Evolutionary conservation across 805 yeast species (phyloP).

Genomic region (Ogataea philodendri): DNA sequence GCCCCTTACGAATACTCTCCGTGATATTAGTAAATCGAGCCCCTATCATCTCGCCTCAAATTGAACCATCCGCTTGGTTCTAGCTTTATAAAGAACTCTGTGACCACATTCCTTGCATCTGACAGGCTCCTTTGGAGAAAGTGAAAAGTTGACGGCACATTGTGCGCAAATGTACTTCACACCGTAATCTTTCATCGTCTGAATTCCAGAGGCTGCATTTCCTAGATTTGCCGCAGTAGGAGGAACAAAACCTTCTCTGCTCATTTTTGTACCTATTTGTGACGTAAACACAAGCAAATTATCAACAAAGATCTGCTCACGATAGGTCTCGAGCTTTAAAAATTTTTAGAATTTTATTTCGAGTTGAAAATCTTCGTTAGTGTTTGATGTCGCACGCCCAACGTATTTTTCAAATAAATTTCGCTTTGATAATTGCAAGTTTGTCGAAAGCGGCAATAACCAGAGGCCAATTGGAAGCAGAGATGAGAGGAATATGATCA

Average conservation of each 20-base stretch:
- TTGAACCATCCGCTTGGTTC: conserved; percentile 95
- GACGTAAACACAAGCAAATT: too few relatives aligned
- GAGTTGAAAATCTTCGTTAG: background rate
- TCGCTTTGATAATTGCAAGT: background rate
- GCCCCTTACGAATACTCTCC: background rate
- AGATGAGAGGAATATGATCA: too few relatives aligned
- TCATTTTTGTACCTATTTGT: too few relatives aligned
- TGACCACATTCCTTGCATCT: conserved; percentile 99
- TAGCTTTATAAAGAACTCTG: conserved; percentile 93
- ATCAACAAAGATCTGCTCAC: background rate
- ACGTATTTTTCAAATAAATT: background rate
- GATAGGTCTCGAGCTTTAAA: too few relatives aligned
- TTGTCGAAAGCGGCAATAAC: background rate
- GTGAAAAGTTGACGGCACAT: conserved; percentile 85
- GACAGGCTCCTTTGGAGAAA: conserved; percentile 92
- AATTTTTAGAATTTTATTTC: background rate
- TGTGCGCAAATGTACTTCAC: conserved; percentile 94
- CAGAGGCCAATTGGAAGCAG: too few relatives aligned
- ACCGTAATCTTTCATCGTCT: conserved; percentile 66
- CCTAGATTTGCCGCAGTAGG: conserved; percentile 71
- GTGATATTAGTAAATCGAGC: conserved; percentile 18
- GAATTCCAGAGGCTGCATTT: conserved; percentile 83
- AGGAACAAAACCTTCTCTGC: conserved; percentile 84
- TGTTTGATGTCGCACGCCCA: conserved; percentile 3
- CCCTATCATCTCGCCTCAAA: conserved; percentile 83